These are phyloP conservation scores for Penicillium nordicum DNA, from an alignment of 2,329 filamentous ascomycete genomes.

Conservation along the genomic window DNA sequence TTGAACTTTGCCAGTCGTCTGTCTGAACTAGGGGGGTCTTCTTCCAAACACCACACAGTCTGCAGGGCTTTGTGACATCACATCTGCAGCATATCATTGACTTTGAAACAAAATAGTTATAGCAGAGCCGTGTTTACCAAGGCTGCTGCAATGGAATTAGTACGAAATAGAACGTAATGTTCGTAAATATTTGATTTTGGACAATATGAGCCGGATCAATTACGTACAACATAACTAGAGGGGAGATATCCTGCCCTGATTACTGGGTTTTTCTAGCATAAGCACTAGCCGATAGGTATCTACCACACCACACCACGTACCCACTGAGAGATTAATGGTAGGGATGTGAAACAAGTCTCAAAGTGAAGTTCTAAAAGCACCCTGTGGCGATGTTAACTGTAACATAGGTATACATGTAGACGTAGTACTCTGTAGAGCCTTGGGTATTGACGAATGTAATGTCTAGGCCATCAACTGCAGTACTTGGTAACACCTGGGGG, in stretches of 20 bases:
- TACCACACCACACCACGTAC: not conserved
- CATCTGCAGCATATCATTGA: not conserved
- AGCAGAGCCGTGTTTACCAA: not conserved
- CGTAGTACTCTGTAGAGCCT: not conserved
- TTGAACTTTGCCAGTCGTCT: not conserved
- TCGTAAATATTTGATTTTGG: too few species aligned
- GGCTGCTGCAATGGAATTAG: too few species aligned
- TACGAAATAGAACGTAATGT: too few species aligned
- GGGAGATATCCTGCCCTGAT: too few species aligned
- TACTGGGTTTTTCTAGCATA: too few species aligned
- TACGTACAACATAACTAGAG: too few species aligned
- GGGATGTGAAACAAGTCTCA: not conserved
- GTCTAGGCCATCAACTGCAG: not conserved
- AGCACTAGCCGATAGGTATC: too few species aligned
- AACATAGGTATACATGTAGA: not conserved
- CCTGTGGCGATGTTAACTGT: not conserved
- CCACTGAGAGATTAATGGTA: not conserved
- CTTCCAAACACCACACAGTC: not conserved
- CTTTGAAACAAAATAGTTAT: not conserved
- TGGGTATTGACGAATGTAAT: not conserved
- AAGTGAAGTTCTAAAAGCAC: not conserved
- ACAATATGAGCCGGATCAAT: too few species aligned
- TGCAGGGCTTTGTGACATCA: not conserved
- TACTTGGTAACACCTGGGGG: not conserved
- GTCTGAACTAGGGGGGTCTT: too few species aligned